Base-by-base conservation (phyloP, 306 rosid species). In the Trifolium fragiferum region DNA sequence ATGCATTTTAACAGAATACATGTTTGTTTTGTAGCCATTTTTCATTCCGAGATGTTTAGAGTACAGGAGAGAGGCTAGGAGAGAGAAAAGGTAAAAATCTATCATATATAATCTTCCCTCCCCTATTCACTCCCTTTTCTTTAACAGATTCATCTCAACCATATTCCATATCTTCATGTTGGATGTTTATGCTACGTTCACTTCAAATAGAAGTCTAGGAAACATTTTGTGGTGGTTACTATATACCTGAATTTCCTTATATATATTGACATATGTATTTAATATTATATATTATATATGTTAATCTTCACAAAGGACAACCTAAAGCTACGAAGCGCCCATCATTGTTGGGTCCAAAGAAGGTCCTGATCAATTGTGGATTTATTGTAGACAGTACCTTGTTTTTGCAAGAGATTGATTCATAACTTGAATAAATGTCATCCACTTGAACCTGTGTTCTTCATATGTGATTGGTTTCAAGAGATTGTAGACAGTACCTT, bases 41-140 rank as follows among this genome's bases (percentile, higher is more conserved):
- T 87, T 86, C 81, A 89, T 92, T 61, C 90, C 82, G 61, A 95
- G 93, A 78, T 86, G 98, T 82, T 84, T 95, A 82, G 76, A 80
- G 81, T 89, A 90, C 90, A 87, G 68, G 77, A 86, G 82, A 76
- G 76, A 87, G 83, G 86, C 87, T 12, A 90, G 87, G 83, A 82
- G 85, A 68, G 84, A 86, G 33, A 89, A 79, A 85, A 92, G 99
- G 99, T 89, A 84, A 73, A 76, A 74, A 13, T 10, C 47, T 76
- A 68, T 72, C 53, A 72, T 27, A 37, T 62, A 72, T 47, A 18
- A 38, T 16, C 55, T 61, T 66, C 61, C n/a, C 67, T 70, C 70
- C 73, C 41, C 40, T 68, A 9, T 16, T 64, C 25, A 21, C 62
- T 58, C 16, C 33, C n/a, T 62, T 63, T 75, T 53, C 33, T 37